A percentile compares a stretch with the other conserved stretches of the same genome.
phyloP scores from a whole-genome alignment of 495 filamentous ascomycete genomes.

The Elaphomyces granulatus region DNA sequence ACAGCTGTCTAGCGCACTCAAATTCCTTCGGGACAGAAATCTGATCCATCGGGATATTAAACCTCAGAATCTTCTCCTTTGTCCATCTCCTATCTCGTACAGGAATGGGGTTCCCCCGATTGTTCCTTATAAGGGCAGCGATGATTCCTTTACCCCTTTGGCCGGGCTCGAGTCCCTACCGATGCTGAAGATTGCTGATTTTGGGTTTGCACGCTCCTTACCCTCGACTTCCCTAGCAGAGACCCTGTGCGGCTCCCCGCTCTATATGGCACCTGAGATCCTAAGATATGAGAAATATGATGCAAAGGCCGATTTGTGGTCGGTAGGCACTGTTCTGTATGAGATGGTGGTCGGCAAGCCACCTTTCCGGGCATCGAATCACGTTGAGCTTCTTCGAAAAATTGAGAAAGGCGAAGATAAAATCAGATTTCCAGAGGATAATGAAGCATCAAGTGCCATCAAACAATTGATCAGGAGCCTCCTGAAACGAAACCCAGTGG shows the following conservation, averaged over 20 bases:
- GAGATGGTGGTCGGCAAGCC: constrained; percentile 90
- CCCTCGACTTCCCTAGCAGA: constrained; percentile 83
- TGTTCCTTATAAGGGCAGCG: constrained; percentile 48
- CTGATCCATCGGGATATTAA: constrained; percentile 96
- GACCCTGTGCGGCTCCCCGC: constrained; percentile 90
- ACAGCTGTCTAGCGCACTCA: constrained; percentile 82
- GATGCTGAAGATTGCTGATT: constrained; percentile 95
- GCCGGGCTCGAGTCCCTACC: constrained; percentile 77
- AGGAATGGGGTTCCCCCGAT: constrained; percentile 31
- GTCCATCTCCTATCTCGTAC: constrained; percentile 62
- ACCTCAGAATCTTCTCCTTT: constrained; percentile 85
- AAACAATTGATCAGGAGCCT: constrained; percentile 69
- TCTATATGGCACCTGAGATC: constrained; percentile 99
- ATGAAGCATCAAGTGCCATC: constrained; percentile 55
- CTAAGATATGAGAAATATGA: constrained; percentile 95
- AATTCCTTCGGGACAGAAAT: constrained; percentile 71
- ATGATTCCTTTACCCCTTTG: constrained; percentile 62
- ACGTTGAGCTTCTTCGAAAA: constrained; percentile 81
- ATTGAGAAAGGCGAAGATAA: constrained; percentile 77
- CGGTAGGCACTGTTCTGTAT: constrained; percentile 83
- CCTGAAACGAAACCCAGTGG: constrained; percentile 70
- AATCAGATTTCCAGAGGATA: constrained; percentile 68
- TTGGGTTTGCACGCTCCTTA: constrained; percentile 86
- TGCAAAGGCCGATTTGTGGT: constrained; percentile 94
- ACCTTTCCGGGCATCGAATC: constrained; percentile 83